These are phyloP conservation scores for Fomitopsis pulvina DNA, from an alignment of 768 basidiomycete species.

Conservation along the genomic window DNA sequence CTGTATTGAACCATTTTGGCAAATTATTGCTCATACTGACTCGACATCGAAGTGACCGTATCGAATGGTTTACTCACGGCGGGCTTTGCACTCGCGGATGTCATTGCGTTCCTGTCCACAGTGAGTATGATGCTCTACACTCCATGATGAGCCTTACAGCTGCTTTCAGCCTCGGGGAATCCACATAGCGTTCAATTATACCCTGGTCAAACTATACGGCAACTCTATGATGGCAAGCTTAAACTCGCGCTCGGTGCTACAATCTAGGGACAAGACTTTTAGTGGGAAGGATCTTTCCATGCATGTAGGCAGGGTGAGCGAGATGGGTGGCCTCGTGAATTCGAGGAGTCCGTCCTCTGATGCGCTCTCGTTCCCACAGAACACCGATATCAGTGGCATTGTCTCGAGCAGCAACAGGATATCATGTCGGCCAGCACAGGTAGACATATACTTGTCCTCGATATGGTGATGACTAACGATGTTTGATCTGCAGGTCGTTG, in stretches of 20 bases:
- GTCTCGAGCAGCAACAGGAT: background rate
- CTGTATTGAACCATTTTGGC: constrained; percentile 11
- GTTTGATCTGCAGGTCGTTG: background rate
- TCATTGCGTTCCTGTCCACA: constrained; percentile 19
- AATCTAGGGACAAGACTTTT: background rate
- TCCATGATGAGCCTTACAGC: background rate
- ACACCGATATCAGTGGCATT: background rate
- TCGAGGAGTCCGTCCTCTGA: background rate
- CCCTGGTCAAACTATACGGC: constrained; percentile 29
- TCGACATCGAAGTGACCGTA: constrained; percentile 21
- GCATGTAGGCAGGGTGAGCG: background rate
- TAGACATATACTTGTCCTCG: background rate
- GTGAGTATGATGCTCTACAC: background rate
- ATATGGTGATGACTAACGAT: background rate
- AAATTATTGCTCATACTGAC: background rate
- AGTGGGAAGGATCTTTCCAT: background rate
- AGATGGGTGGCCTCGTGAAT: background rate
- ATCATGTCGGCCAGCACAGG: background rate
- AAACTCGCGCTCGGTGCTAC: constrained; percentile 20
- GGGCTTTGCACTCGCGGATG: constrained; percentile 21
- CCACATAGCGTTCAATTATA: constrained; percentile 19
- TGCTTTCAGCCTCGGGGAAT: background rate
- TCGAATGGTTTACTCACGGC: constrained; percentile 26
- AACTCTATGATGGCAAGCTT: constrained; percentile 28
- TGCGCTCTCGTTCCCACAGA: background rate